A percentile compares a stretch with the other conserved stretches of the same genome.
These are phyloP conservation scores for Hondaea fermentalgiana DNA, from an alignment of 108 stramenopile species.

Conservation along the genomic window DNA sequence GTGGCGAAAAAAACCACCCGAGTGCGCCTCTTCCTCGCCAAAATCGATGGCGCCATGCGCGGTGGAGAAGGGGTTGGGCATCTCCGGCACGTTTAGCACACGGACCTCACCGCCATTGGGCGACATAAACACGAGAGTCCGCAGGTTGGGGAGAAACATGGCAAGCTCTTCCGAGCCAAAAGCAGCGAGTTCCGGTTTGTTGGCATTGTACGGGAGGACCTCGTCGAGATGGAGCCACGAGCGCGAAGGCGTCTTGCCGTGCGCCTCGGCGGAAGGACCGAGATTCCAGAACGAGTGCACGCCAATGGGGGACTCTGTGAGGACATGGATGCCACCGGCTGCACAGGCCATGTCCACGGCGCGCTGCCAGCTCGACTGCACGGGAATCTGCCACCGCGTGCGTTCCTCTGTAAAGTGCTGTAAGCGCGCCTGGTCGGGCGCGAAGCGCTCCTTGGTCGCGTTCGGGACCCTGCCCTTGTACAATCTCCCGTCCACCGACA, in stretches of 20 bases:
- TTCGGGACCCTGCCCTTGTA: neutral
- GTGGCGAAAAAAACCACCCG: no score
- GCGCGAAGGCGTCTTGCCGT: neutral
- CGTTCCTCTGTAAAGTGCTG: neutral
- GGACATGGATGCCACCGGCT: neutral
- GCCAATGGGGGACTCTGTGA: neutral
- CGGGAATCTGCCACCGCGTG: neutral
- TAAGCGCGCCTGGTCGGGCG: neutral
- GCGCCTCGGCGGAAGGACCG: neutral
- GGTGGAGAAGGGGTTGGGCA: neutral
- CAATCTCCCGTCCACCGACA: neutral
- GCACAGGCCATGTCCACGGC: neutral
- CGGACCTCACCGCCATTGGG: neutral
- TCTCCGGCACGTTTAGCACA: neutral
- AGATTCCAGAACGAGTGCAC: neutral
- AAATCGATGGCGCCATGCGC: neutral
- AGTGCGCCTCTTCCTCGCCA: no score
- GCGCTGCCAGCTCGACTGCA: neutral
- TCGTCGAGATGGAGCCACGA: neutral
- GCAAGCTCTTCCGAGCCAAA: neutral
- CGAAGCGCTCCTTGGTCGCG: neutral
- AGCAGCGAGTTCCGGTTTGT: neutral
- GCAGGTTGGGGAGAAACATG: neutral
- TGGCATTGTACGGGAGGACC: neutral
- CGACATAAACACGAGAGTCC: neutral